phyloP scores from a whole-genome alignment of 129 eudicot genomes.

The Silybum marianum region DNA sequence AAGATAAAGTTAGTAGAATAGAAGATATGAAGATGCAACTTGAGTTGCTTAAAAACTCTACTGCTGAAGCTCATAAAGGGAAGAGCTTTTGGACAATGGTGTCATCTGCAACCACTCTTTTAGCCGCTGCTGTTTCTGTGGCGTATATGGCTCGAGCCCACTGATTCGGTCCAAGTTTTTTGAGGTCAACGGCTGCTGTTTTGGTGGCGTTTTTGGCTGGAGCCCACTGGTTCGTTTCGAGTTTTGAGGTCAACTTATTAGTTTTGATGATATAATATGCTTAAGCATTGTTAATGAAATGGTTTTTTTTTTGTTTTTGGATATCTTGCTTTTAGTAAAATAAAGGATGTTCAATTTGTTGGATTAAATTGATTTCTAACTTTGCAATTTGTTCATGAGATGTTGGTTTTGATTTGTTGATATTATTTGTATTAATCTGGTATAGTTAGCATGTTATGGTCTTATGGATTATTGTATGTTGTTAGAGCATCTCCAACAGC shows the following conservation, averaged over 20 bases:
- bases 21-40: conserved; percentile 62
- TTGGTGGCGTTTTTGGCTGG: neutral
- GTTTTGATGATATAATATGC: neutral
- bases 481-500: too few species aligned
- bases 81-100: conserved; percentile 78
- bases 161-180: conserved; percentile 12
- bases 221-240: neutral
- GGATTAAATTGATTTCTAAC: neutral
- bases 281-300: neutral
- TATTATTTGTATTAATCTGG: neutral
- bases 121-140: conserved; percentile 63
- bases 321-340: neutral
- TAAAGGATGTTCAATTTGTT: neutral
- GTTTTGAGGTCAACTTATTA: neutral
- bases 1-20: conserved; percentile 41
- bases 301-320: neutral
- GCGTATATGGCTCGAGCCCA: conserved; percentile 53
- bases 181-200: conserved; percentile 5
- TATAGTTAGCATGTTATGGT: too few species aligned
- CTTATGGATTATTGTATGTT: too few species aligned
- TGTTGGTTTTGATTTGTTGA: neutral
- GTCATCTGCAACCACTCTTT: conserved; percentile 74
- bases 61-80: conserved; percentile 54
- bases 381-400: neutral
- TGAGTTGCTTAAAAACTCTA: conserved; percentile 47